phyloP scores from a whole-genome alignment of 768 basidiomycete species.

The Mycena leptocephala region DNA sequence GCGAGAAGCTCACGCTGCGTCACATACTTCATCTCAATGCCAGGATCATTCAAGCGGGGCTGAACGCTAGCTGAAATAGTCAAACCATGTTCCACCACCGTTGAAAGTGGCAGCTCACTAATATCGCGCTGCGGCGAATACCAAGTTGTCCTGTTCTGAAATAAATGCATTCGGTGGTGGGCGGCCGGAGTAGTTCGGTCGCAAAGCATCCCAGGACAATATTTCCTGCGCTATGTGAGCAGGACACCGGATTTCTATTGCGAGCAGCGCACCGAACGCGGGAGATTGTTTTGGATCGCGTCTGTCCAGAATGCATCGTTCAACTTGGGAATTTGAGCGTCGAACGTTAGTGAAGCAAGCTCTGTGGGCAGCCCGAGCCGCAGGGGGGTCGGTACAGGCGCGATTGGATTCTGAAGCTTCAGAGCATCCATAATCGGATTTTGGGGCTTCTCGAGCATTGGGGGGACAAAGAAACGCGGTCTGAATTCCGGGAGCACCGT shows the following conservation, averaged over 20 bases:
- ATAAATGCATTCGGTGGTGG: constrained; percentile 70
- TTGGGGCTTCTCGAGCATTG: constrained; percentile 80
- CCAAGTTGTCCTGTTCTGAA: constrained; percentile 73
- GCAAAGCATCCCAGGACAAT: constrained; percentile 77
- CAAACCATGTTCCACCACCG: constrained; percentile 1
- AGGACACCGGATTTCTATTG: not conserved
- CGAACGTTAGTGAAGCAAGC: constrained; percentile 42
- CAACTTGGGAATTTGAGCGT: constrained; percentile 9
- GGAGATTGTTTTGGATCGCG: constrained; percentile 18
- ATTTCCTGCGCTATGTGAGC: constrained; percentile 57
- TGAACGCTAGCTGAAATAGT: constrained; percentile 59
- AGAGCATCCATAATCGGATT: constrained; percentile 82
- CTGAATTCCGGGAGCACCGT: constrained; percentile 57
- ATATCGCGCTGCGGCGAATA: constrained; percentile 72
- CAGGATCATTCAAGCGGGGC: constrained; percentile 59
- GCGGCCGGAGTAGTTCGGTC: constrained; percentile 47
- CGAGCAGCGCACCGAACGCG: constrained; percentile 15
- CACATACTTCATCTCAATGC: constrained; percentile 59
- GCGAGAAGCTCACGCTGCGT: constrained; percentile 64
- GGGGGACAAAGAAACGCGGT: constrained; percentile 74
- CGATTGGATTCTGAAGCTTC: constrained; percentile 41
- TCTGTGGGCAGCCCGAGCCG: constrained; percentile 47
- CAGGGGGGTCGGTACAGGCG: constrained; percentile 29
- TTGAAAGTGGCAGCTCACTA: constrained; percentile 61
- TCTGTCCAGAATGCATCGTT: constrained; percentile 32